Base-by-base conservation (phyloP, 139 green algal genomes). In the Nannochloris sp. region DNA sequence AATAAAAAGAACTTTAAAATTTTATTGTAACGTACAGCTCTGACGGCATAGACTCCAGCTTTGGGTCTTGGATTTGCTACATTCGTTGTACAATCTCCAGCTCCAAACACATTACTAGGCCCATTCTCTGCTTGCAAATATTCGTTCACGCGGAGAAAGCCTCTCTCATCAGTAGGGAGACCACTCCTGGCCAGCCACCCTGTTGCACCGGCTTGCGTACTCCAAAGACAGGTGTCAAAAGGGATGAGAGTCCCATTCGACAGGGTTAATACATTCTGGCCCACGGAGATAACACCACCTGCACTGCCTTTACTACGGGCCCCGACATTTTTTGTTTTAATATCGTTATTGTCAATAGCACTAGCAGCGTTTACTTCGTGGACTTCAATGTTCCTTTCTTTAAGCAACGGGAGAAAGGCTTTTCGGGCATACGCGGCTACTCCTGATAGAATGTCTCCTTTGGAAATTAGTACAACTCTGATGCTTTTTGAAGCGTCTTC, bases 1-100 rank as follows among this genome's bases (percentile, higher is more conserved):
- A n/a, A 29, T 23, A 47, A 19, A 54, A 65, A 7, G 27, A 27
- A 24, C 24, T n/a, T 39, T 3, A 42, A 55, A 29, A 4, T 7
- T 51, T 19, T 19, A 31, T 38, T 38, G 12, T 32, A 33, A 19
- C 81, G 27, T 57, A 89, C 84, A 74, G 90, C 84, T 6, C 91
- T 73, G 23, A 99, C 93, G 6, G 93, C 93, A 76, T 89, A 98
- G 3, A 99, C 93, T n/a, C 93, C 93, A 0, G 93, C 92, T 63
- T 98, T 99, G 13, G 93, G 93, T 13, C 93, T 72, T 4, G 93
- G 93, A 78, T 96, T 61, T 0, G 25, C 27, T 1, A 61, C n/a
- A 9, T 72, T 82, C 12, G 73, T 76, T 2, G 92, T 86, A 44
- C 92, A 81, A 60, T 98, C 93, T 2, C 93, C 93, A n/a, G 67